phyloP scores from a whole-genome alignment of 139 green algal genomes.

The Haematococcus sp. region DNA sequence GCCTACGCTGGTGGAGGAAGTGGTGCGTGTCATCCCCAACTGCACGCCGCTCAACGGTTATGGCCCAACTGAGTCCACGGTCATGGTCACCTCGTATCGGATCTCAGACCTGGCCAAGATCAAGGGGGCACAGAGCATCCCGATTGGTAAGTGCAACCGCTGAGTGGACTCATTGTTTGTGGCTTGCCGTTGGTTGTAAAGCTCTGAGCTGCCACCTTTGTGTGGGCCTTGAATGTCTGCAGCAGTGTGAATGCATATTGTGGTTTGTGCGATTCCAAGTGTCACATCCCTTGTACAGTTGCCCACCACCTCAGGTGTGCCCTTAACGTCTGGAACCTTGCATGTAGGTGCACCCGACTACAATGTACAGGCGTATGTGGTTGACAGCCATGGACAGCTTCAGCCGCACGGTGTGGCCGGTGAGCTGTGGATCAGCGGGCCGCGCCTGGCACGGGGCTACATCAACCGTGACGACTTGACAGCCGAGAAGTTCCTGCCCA shows the following conservation, averaged over 20 bases:
- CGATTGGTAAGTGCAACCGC: neutral
- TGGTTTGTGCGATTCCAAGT: too few species aligned
- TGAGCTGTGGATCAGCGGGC: constrained; percentile 51
- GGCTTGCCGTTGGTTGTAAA: too few species aligned
- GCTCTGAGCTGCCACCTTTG: too few species aligned
- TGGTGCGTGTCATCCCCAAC: constrained; percentile 12
- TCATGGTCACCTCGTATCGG: neutral
- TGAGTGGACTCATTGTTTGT: too few species aligned
- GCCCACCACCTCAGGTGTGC: too few species aligned
- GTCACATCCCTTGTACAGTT: too few species aligned
- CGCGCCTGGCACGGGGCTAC: constrained; percentile 31
- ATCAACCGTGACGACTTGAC: constrained; percentile 32
- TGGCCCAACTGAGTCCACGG: constrained; percentile 42
- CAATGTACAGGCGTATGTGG: constrained; percentile 45
- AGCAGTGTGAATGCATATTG: too few species aligned
- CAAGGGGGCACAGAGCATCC: constrained; percentile 7
- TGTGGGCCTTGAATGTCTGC: too few species aligned
- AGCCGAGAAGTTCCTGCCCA: constrained; percentile 38
- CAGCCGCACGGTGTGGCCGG: neutral
- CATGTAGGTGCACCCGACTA: constrained; percentile 40
- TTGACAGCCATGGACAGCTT: constrained; percentile 10
- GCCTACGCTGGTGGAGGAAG: neutral
- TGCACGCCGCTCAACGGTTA: constrained; percentile 35
- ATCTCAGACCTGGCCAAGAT: neutral
- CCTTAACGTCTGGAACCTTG: neutral